These are phyloP conservation scores for Perkinsus olseni DNA, from an alignment of 169 alveolate genomes.

Conservation along the genomic window DNA sequence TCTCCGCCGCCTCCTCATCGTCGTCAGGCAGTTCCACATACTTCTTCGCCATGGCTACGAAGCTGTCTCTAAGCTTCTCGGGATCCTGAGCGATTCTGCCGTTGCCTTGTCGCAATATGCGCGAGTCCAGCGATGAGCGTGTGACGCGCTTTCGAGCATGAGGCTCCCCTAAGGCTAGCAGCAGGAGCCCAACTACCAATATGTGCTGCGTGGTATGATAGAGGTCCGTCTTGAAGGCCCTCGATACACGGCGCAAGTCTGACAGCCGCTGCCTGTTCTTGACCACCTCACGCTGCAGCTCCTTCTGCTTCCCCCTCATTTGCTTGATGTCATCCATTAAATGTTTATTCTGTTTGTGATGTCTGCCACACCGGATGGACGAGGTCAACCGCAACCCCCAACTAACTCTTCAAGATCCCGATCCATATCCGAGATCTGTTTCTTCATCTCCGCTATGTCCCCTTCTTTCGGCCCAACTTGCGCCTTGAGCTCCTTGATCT, in stretches of 20 bases:
- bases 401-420: conserved; percentile 69
- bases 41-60: conserved; percentile 25
- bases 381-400: background rate
- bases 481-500: conserved; percentile 81
- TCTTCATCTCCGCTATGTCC: conserved; percentile 68
- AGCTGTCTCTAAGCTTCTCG: conserved; percentile 22
- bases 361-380: background rate
- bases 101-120: too few species aligned
- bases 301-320: conserved; percentile 63
- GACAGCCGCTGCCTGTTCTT: conserved; percentile 46
- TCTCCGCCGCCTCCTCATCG: conserved; percentile 10
- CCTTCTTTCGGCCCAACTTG: conserved; percentile 85
- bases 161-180: too few species aligned
- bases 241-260: conserved; percentile 41
- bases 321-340: conserved; percentile 64
- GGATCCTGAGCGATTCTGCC: conserved; percentile 28
- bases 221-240: conserved; percentile 48
- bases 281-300: conserved; percentile 65
- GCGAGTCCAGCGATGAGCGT: too few species aligned
- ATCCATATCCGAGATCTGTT: conserved; percentile 67
- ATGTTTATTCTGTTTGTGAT: conserved; percentile 66
- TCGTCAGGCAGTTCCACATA: background rate
- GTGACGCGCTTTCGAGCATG: too few species aligned
- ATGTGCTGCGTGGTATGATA: conserved; percentile 56
- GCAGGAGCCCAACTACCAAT: background rate